Evolutionary conservation across 1,284 basidiomycete species (phyloP).

Genomic region (Ganoderma lucidum): DNA sequence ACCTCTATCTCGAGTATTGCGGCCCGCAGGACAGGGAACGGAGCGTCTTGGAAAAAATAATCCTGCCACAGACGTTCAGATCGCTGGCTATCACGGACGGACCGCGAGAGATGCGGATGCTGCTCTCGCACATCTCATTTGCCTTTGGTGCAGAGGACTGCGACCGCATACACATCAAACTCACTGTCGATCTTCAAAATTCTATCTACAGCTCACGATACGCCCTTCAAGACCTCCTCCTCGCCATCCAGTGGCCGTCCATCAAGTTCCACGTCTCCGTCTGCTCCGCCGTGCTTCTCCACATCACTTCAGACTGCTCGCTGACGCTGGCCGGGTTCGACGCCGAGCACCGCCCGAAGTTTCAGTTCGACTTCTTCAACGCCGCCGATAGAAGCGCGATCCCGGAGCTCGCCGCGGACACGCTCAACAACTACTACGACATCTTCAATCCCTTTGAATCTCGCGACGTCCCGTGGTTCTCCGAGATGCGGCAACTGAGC

Average conservation of each 20-base stretch:
- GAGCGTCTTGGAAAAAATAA: neutral
- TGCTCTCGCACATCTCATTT: neutral
- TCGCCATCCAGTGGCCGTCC: neutral
- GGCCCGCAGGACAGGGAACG: neutral
- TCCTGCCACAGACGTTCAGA: neutral
- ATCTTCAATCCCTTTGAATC: neutral
- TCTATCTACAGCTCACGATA: neutral
- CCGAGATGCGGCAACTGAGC: neutral
- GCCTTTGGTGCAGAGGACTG: neutral
- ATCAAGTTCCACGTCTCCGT: neutral
- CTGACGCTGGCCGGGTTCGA: neutral
- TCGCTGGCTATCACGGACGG: neutral
- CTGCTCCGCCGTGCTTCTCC: neutral
- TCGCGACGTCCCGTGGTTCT: neutral
- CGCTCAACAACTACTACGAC: neutral
- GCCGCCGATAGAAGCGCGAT: neutral
- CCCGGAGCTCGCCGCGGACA: neutral
- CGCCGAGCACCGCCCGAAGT: neutral
- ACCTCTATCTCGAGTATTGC: neutral
- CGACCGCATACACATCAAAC: neutral
- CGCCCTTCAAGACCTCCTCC: neutral
- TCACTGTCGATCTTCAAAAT: neutral
- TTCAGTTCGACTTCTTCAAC: slow-evolving; percentile 3
- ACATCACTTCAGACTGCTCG: neutral
- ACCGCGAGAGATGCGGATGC: neutral